Evolutionary conservation across 106 monocot genomes (phyloP), one percentile per base, ranked within the genome.

Genomic region (Acorus calamus): DNA sequence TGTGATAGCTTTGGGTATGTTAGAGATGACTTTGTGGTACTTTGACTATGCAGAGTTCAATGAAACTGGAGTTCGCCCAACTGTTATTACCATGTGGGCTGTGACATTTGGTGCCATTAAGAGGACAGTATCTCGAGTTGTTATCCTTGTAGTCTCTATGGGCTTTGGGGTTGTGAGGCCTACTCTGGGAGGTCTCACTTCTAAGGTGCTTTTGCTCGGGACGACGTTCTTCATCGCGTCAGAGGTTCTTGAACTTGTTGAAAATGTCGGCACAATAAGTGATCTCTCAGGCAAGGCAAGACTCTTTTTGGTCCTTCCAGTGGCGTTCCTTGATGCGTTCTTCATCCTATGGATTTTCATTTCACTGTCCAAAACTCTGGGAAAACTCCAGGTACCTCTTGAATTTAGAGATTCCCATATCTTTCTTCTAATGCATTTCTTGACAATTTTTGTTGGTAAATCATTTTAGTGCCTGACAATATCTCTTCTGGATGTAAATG

Each of bases 261-360:
- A 94, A 73, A 94, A 94, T 86, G 81, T 80, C 47, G 89, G 89
- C 67, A 70, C 89, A 58, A 66, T 89, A 49, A 94, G 79, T 71
- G 94, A 94, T 79, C 76, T 94, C 11, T 86, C 94, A 50, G 94
- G 94, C 62, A 94, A 94, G 66, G 86, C 89, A 67, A 81, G 86
- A 69, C 46, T 94, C 59, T 84, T 94, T 61, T 76, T 94, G 73
- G 79, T 80, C 69, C 76, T 86, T 68, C 94, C 94, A 3, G 89
- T 89, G 50, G 94, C 89, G 11, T 42, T 94, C 49, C 78, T 94
- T 71, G 94, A 94, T 86, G 86, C 89, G 57, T 89, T 89, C 70
- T 94, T 94, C 71, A 86, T 94, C 61, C 68, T 94, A 57, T 94
- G 94, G 94, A 94, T 94, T 58, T 94, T 94, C 60, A 87, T 77